Evolutionary conservation across 345 rosid genomes (phyloP).

Genomic region (Eucalyptus regnans): DNA sequence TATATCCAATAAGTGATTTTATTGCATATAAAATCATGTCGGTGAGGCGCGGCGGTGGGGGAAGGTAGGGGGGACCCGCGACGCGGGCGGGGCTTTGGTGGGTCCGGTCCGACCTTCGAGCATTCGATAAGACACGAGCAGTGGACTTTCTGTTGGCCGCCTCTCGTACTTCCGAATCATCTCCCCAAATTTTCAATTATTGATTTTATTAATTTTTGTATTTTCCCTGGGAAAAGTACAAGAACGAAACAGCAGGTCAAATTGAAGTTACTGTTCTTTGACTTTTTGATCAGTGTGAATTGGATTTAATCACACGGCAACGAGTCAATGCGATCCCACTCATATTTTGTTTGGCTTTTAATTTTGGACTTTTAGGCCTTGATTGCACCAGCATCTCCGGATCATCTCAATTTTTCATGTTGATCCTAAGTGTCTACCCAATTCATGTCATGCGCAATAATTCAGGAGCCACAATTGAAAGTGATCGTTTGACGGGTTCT

Average conservation of each 20-base stretch:
- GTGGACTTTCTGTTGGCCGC: neutral
- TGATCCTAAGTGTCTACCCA: accelerated
- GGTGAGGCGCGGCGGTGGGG: neutral
- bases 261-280: neutral
- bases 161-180: neutral
- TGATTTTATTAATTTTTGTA: neutral
- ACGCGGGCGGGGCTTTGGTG: neutral
- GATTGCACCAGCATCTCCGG: no score
- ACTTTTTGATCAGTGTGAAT: neutral
- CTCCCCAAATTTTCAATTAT: neutral
- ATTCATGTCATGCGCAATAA: accelerated
- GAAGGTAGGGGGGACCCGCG: neutral
- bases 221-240: no score
- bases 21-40: neutral
- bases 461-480: accelerated
- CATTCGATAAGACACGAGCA: neutral
- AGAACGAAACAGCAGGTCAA: neutral
- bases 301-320: neutral
- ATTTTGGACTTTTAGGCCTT: neutral
- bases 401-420: accelerated
- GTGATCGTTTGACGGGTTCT: accelerated
- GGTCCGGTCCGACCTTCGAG: neutral
- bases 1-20: neutral
- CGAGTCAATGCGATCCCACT: neutral
- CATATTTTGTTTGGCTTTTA: neutral